Evolutionary conservation across 345 rosid genomes (phyloP), one percentile per base, ranked within the genome.

Genomic region (Physaria fendleri): DNA sequence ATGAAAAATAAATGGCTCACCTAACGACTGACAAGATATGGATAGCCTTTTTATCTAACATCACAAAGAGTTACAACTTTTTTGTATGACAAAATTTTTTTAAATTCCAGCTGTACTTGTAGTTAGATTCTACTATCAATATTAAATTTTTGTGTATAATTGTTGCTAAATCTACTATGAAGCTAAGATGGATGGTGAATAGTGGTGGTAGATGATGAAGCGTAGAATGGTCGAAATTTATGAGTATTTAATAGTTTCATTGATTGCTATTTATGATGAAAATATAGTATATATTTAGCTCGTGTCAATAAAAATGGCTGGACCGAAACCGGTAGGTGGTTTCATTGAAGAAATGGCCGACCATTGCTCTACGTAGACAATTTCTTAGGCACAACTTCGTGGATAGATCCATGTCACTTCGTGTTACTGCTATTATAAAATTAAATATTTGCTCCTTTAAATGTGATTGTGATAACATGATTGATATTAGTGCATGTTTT

Each of bases 231-330:
- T 53, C 44, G 14, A 35, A 45, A 14, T 21, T n/a, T 27, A 66
- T 15, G 29, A 29, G 29, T 49, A 66, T 66, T 49, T 66, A 58
- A 49, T 41, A 32, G 45, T 24, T 49, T 40, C 59, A 51, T 41
- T 59, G 25, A 59, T 50, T 59, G 59, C 2, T 23, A 67, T 57
- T 57, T 39, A 66, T 39, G 15, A 29, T 22, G 71, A 66, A 38
- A 57, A 48, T 57, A n/a, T n/a, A n/a, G n/a, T 50, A 33, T 47
- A 47, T 38, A 46, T 46, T 38, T 66, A 35, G 43, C 21, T 48
- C 44, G 50, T 38, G 64, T 56, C 65, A 67, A 66, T 38, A 46
- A 56, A 49, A 57, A 56, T 20, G 71, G 56, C 32, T 32, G 35
- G 64, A 38, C 21, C 13, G 25, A 41, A n/a, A n/a, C n/a, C n/a